Conservation (phyloP, 345 rosid genomes). For the Aethionema arabicum region DNA sequence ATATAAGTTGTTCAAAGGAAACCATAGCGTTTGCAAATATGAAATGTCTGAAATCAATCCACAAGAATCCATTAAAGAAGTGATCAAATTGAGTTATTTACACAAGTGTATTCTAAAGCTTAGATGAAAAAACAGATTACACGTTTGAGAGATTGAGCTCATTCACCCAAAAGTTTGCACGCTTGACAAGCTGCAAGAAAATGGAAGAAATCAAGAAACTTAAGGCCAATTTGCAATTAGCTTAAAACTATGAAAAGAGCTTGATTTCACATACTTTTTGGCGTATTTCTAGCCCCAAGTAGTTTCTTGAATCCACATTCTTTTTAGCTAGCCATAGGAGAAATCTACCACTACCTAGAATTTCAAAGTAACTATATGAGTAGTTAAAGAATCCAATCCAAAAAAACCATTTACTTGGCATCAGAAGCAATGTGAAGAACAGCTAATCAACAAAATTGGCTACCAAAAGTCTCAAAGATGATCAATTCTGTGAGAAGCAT, state of each 20-base stretch:
- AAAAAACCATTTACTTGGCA: constrained; percentile 5
- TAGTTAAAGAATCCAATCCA: constrained; percentile 14
- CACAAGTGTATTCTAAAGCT: constrained; percentile 21
- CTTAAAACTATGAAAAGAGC: constrained; percentile 36
- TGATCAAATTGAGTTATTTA: too few species aligned
- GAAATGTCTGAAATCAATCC: constrained; percentile 63
- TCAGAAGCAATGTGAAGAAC: background rate
- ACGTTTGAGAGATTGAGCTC: constrained; percentile 69
- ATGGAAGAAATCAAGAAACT: constrained; percentile 10
- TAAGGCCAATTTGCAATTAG: constrained; percentile 32
- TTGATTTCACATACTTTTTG: constrained; percentile 56
- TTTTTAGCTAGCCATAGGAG: constrained; percentile 81
- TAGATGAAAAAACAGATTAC: constrained; percentile 44
- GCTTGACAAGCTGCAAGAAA: constrained; percentile 67
- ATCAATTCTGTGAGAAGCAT: background rate
- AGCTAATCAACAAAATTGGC: constrained; percentile 2
- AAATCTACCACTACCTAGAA: constrained; percentile 92
- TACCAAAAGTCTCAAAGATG: constrained; percentile 4
- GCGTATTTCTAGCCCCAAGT: constrained; percentile 89
- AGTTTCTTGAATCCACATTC: constrained; percentile 54
- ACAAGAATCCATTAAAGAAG: constrained; percentile 29
- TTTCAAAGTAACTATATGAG: background rate
- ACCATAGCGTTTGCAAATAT: constrained; percentile 75
- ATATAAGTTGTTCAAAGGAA: constrained; percentile 62
- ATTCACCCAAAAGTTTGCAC: constrained; percentile 78